phyloP scores from a whole-genome alignment of 352 stramenopile species.

The Phytophthora pluvialis region DNA sequence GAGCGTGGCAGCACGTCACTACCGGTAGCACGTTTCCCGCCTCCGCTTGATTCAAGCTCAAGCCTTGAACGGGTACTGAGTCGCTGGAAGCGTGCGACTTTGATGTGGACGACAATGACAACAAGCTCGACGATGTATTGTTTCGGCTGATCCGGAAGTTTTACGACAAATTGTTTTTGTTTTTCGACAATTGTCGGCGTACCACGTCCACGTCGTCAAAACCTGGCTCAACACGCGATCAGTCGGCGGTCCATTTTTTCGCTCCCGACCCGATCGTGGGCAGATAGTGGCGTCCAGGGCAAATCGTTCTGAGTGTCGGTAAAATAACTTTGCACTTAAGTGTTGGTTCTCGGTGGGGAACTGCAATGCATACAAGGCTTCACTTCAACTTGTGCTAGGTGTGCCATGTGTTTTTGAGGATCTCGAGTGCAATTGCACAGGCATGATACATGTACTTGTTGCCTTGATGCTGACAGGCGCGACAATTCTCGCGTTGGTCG shows the following conservation, averaged over 20 bases:
- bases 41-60: too few relatives aligned
- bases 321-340: too few relatives aligned
- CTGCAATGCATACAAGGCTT: not conserved
- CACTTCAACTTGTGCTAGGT: slow-evolving; percentile 17
- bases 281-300: not conserved
- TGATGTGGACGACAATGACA: not conserved
- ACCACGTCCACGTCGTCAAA: too few relatives aligned
- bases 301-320: not conserved
- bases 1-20: too few relatives aligned
- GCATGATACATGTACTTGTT: slow-evolving; percentile 5
- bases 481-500: slow-evolving; percentile 11
- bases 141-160: not conserved
- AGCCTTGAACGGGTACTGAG: too few relatives aligned
- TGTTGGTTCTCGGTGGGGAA: slow-evolving; percentile 4
- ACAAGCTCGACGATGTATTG: not conserved
- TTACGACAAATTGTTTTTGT: not conserved
- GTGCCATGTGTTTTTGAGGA: slow-evolving; percentile 18
- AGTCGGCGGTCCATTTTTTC: too few relatives aligned
- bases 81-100: too few relatives aligned
- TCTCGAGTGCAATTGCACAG: slow-evolving; percentile 1
- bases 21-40: too few relatives aligned
- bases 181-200: too few relatives aligned
- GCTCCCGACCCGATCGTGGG: too few relatives aligned
- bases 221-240: too few relatives aligned
- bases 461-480: not conserved